phyloP scores from a whole-genome alignment of 2,329 filamentous ascomycete genomes.

The Aspergillus sp. region DNA sequence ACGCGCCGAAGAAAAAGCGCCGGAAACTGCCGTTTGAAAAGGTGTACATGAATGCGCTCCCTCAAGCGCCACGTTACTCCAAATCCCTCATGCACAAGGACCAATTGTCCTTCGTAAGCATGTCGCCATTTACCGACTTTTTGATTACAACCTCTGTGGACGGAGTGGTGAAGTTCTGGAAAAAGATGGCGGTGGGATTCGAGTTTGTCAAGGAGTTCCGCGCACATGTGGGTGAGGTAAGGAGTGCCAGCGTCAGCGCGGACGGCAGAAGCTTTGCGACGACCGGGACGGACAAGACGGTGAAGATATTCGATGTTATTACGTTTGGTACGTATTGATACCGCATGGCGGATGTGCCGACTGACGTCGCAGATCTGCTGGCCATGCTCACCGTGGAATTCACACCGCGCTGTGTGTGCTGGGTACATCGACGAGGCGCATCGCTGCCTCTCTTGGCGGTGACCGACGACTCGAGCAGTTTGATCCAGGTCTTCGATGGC shows the following conservation, averaged over 20 bases:
- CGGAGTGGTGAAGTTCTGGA: slow-evolving; percentile 99
- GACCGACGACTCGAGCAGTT: slow-evolving; percentile 61
- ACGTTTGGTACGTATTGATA: slow-evolving; percentile 55
- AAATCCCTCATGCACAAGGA: slow-evolving; percentile 99
- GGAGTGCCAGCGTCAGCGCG: slow-evolving; percentile 70
- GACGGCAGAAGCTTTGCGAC: slow-evolving; percentile 93
- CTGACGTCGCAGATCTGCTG: slow-evolving; percentile 52
- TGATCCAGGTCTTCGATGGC: slow-evolving; percentile 80
- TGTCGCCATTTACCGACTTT: slow-evolving; percentile 88
- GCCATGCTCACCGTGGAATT: slow-evolving; percentile 72
- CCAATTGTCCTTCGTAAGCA: slow-evolving; percentile 74
- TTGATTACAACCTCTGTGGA: slow-evolving; percentile 88
- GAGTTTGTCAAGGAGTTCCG: slow-evolving; percentile 98
- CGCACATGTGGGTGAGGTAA: slow-evolving; percentile 78
- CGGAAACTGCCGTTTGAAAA: slow-evolving; percentile 89
- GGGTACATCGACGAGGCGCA: slow-evolving; percentile 82
- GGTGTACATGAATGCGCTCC: slow-evolving; percentile 83
- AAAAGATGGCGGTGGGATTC: slow-evolving; percentile 79
- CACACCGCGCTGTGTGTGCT: slow-evolving; percentile 71
- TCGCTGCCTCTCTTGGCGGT: slow-evolving; percentile 79
- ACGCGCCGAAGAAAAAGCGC: slow-evolving; percentile 78
- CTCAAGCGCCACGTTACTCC: slow-evolving; percentile 71
- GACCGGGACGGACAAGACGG: slow-evolving; percentile 50
- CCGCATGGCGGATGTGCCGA: slow-evolving; percentile 6
- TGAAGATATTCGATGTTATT: slow-evolving; percentile 55